A percentile compares a stretch with the other conserved stretches of the same genome.
phyloP scores from a whole-genome alignment of 805 yeast genomes.

The Pichia phayaonensis region DNA sequence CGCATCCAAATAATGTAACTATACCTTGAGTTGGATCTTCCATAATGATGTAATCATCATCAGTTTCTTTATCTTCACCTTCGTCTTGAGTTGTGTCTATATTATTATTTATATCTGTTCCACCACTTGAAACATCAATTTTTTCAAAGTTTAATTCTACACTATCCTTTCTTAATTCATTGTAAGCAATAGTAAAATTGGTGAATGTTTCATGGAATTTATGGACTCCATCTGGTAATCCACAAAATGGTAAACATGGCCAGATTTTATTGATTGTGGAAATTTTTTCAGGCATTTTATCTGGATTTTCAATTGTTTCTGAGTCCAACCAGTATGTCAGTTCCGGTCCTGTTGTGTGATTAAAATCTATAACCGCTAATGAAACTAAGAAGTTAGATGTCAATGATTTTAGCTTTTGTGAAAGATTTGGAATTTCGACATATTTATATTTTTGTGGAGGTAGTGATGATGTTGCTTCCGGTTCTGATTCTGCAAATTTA shows the following conservation, averaged over 20 bases:
- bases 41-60: not conserved
- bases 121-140: not conserved
- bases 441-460: conserved; percentile 8
- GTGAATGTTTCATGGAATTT: conserved; percentile 89
- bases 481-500: not conserved
- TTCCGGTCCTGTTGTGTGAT: conserved; percentile 89
- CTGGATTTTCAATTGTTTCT: conserved; percentile 3
- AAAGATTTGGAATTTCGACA: conserved; percentile 3
- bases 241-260: conserved; percentile 89
- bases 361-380: conserved; percentile 85
- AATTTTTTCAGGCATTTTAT: conserved; percentile 22
- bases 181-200: conserved; percentile 75
- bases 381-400: conserved; percentile 51
- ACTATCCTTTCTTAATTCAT: conserved; percentile 40
- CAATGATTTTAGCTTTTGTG: not conserved
- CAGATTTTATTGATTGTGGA: conserved; percentile 43
- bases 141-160: conserved; percentile 36
- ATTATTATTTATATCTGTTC: not conserved
- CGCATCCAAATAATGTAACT: conserved; percentile 85
- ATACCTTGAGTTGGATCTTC: conserved; percentile 24
- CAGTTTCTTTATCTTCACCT: not conserved
- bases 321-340: conserved; percentile 78
- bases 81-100: no score
- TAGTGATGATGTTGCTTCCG: not conserved
- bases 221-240: conserved; percentile 94